Base-by-base conservation (phyloP, 768 basidiomycete species). In the Rhodotorula sphaerocarpa region DNA sequence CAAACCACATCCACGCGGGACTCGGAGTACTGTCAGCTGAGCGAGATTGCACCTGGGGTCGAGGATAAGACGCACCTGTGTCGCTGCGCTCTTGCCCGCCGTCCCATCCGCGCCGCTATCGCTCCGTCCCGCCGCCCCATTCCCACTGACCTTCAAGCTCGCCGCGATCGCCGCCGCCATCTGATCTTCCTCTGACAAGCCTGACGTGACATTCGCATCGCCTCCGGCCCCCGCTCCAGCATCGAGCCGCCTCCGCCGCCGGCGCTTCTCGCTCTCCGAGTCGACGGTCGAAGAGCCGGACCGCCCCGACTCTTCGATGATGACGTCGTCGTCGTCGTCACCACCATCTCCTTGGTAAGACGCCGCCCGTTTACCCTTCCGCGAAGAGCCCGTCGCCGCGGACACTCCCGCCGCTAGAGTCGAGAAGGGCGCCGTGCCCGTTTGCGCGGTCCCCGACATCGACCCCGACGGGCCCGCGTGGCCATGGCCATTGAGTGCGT, bases 161-260 rank as follows among this genome's bases (percentile, higher is more conserved):
- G 50, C 63, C 53, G 41, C 44, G 16, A 69, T 65, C 28, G 67
- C 67, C 23, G 30, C 9, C 11, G 67, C 67, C 60, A 69, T 64
- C 67, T 51, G 41, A 23, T 69, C 67, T 34, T 69, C 67, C 54
- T 65, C 67, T 44, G 33, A 52, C 60, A 43, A n/a, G n/a, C n/a
- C n/a, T n/a, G n/a, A n/a, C n/a, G n/a, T n/a, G n/a, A n/a, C n/a
- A n/a, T n/a, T n/a, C n/a, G n/a, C n/a, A n/a, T n/a, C n/a, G n/a
- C n/a, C n/a, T n/a, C n/a, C n/a, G n/a, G n/a, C n/a, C n/a, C n/a
- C n/a, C n/a, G n/a, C n/a, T n/a, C n/a, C n/a, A n/a, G n/a, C n/a
- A 0, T 57, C 45, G 4, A 59, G 30, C 43, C 30, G 51, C 53
- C 63, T 30, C 58, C 68, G 41, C 28, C 55, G 28, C 41, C 55